A percentile compares a stretch with the other conserved stretches of the same genome.
Conservation (phyloP, 176 grass and related monocot species). For the Eremochloa ophiuroides region DNA sequence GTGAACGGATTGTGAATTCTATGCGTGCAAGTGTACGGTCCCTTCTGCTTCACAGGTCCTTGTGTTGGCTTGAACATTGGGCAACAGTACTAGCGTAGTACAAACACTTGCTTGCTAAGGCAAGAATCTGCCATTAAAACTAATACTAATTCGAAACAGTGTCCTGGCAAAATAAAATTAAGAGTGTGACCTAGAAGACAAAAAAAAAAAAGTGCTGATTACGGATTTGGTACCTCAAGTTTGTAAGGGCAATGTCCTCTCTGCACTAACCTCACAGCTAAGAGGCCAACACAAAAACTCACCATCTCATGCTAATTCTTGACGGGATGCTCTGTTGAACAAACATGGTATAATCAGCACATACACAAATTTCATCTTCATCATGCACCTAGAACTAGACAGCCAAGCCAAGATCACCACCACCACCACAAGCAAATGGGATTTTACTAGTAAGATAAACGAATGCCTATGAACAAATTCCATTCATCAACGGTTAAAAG, state of each 20-base stretch:
- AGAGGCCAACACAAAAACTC: background rate
- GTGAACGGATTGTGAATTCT: background rate
- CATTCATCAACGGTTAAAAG: constrained; percentile 8
- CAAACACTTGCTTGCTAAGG: constrained; percentile 24
- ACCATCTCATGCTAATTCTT: background rate
- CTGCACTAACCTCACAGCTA: too few species aligned
- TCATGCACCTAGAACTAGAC: background rate
- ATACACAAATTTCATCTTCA: background rate
- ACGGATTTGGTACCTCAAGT: background rate
- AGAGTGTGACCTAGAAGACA: background rate
- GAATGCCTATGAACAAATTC: constrained; percentile 31
- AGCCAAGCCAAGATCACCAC: background rate
- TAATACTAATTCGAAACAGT: background rate
- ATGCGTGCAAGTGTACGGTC: background rate
- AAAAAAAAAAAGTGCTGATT: background rate
- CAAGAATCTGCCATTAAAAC: constrained; percentile 17
- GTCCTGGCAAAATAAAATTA: background rate
- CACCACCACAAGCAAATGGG: constrained; percentile 3
- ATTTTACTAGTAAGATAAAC: background rate
- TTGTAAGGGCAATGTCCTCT: background rate
- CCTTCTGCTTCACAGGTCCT: background rate
- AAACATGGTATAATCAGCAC: background rate
- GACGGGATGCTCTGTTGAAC: background rate
- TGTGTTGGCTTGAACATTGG: constrained; percentile 1
- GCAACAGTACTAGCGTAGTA: background rate